Conservation (phyloP, 805 yeast species). For the Candida broadrunensis region DNA sequence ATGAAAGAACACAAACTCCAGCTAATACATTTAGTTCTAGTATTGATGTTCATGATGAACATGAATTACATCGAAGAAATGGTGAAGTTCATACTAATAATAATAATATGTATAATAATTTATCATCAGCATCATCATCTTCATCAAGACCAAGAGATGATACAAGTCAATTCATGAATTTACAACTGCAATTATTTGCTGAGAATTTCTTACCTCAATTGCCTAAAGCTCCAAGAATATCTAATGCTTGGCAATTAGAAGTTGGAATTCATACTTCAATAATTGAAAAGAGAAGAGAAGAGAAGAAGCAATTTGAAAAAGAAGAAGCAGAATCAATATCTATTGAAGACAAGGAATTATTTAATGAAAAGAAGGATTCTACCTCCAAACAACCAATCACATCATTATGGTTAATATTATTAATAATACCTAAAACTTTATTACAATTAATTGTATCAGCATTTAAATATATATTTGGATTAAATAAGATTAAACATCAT, state of each 20-base stretch:
- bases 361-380: neutral
- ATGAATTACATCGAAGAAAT: conserved; percentile 20
- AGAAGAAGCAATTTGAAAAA: conserved; percentile 1
- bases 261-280: conserved; percentile 36
- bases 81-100: conserved; percentile 1
- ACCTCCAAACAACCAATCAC: conserved; percentile 11
- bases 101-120: conserved; percentile 1
- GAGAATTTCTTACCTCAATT: conserved; percentile 29
- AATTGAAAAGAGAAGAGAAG: conserved; percentile 11
- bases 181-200: conserved; percentile 24
- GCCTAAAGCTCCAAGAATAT: conserved; percentile 38
- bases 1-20: neutral
- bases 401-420: conserved; percentile 48
- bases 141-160: conserved; percentile 1
- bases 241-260: conserved; percentile 41
- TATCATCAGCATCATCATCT: neutral
- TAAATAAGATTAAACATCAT: conserved; percentile 1
- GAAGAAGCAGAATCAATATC: neutral
- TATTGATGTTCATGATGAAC: conserved; percentile 15
- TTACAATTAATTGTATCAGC: conserved; percentile 40
- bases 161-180: conserved; percentile 10
- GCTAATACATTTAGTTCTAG: conserved; percentile 5
- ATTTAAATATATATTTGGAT: conserved; percentile 22
- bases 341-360: neutral
- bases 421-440: conserved; percentile 54